Evolutionary conservation across 2,329 filamentous ascomycete species (phyloP), one percentile per base, ranked within the genome.

Genomic region (Microascus cirrosus): DNA sequence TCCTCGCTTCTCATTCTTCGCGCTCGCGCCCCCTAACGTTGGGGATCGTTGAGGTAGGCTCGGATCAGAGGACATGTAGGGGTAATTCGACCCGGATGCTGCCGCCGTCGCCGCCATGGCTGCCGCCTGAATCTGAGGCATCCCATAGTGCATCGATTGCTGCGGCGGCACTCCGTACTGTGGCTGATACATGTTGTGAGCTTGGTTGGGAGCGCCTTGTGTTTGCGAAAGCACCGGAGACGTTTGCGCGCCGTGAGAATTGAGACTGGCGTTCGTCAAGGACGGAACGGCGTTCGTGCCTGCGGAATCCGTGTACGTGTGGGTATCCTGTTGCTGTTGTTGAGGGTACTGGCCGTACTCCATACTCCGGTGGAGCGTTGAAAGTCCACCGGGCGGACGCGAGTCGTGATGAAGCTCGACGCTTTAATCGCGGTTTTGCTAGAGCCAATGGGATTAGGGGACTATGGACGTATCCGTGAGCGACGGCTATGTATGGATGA

Each of bases 101-200:
- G 93, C 92, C 20, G 93, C 93, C 1, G 92, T 96, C 24, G 88
- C 83, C 52, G 88, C 92, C 89, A 96, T 94, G 59, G 92, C 92
- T 55, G 93, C 92, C 15, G 91, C 91, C 71, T 95, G 90, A 53
- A 91, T 90, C 22, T 87, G 83, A 36, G 87, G 86, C 73, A 93
- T 90, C 59, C 81, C 86, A 74, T 95, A 95, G 74, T 89, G 86
- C 83, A 95, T 90, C 66, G 80, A 80, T 65, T 84, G 79, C 62
- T 86, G 82, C 61, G 87, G 82, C 61, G 87, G 78, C 59, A 92
- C 87, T 59, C 83, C 86, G 69, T 91, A 93, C 62, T 84, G 79
- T 69, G 87, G 82, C 66, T 89, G 83, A 72, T 96, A 96, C 74
- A 85, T 90, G 80, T 28, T 60, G 55, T 53, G 86, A 55, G 76